Evolutionary conservation across 768 basidiomycete genomes (phyloP).

Genomic region (Mycena leptocephala): DNA sequence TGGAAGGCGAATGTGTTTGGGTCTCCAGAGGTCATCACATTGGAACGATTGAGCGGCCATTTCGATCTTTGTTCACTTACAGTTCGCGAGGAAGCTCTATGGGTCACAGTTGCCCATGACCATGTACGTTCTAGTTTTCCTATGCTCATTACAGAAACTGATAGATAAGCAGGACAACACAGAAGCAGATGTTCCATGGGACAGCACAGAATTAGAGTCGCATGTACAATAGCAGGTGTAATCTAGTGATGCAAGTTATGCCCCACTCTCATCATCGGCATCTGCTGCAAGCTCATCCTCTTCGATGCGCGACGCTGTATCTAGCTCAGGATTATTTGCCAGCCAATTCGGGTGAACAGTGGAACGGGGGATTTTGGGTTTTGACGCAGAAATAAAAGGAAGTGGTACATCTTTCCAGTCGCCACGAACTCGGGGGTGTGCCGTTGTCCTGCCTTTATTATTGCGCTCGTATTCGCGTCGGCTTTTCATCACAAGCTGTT

Average conservation of each 20-base stretch:
- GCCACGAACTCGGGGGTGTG: neutral
- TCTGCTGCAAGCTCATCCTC: too few species aligned
- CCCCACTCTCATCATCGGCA: too few species aligned
- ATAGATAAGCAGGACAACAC: too few species aligned
- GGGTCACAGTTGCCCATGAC: slow-evolving; percentile 34
- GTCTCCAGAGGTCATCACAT: slow-evolving; percentile 11
- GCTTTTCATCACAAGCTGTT: neutral
- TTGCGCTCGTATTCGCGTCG: neutral
- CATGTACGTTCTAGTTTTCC: slow-evolving; percentile 29
- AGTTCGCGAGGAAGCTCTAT: slow-evolving; percentile 6
- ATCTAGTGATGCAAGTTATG: too few species aligned
- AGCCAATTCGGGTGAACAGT: too few species aligned
- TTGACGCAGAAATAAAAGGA: neutral
- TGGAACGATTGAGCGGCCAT: slow-evolving; percentile 27
- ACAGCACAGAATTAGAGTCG: neutral
- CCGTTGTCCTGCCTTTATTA: neutral
- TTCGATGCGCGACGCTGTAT: too few species aligned
- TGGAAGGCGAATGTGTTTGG: slow-evolving; percentile 32
- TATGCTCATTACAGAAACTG: neutral
- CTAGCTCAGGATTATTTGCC: too few species aligned
- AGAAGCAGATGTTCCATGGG: too few species aligned
- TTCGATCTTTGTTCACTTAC: slow-evolving; percentile 19
- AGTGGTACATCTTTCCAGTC: neutral
- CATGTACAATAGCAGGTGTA: too few species aligned
- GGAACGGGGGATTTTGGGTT: too few species aligned